These are phyloP conservation scores for Lachnellula cervina DNA, from an alignment of 2,329 filamentous ascomycete species.

Conservation along the genomic window DNA sequence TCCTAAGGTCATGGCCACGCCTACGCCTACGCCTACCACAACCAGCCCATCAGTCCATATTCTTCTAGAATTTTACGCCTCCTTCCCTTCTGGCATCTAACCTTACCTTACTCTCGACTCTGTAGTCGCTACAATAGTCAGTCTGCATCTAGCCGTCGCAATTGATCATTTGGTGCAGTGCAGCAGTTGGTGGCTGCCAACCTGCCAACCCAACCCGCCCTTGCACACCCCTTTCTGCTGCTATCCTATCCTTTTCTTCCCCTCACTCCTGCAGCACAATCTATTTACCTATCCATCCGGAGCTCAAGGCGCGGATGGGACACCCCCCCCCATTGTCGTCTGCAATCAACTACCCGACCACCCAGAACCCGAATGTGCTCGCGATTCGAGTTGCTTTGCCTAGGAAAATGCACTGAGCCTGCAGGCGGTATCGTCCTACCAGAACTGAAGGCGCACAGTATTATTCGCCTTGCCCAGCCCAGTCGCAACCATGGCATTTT, in stretches of 20 bases:
- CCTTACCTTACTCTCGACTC: no score
- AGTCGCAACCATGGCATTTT: slow-evolving; percentile 9
- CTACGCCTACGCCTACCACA: no score
- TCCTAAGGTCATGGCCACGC: no score
- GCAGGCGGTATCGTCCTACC: no score
- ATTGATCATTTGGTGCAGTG: neutral
- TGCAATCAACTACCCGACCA: neutral
- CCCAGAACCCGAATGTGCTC: neutral
- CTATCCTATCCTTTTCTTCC: neutral
- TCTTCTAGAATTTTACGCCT: no score
- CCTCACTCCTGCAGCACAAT: neutral
- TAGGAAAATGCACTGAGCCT: no score
- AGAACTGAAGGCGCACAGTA: no score
- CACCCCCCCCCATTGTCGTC: neutral
- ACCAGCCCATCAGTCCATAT: no score
- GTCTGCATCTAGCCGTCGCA: neutral
- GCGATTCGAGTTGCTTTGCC: no score
- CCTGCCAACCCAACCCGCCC: no score
- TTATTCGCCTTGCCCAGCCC: neutral
- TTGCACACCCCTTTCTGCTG: neutral
- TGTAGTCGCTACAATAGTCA: neutral
- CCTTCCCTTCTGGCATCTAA: no score
- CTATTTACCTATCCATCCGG: neutral
- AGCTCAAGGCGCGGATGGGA: neutral
- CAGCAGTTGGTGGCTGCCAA: no score